phyloP scores from a whole-genome alignment of 495 filamentous ascomycete genomes.

The Jackrogersella minutella region DNA sequence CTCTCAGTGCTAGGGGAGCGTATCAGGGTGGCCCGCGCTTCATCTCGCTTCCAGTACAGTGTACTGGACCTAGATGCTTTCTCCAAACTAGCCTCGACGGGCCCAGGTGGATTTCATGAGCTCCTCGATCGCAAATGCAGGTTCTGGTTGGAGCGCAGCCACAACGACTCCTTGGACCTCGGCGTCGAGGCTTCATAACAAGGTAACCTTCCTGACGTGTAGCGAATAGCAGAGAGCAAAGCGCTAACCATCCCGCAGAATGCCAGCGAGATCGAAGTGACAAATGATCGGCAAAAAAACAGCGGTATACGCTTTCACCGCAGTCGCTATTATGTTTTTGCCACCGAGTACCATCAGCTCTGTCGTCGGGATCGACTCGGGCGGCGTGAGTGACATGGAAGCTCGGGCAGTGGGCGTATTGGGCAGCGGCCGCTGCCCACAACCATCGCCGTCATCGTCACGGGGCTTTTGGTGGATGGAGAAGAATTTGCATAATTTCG shows the following conservation, averaged over 20 bases:
- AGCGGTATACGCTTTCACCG: conserved; percentile 66
- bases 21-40: conserved; percentile 9
- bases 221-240: conserved; percentile 16
- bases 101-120: conserved; percentile 41
- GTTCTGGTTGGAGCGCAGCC: conserved; percentile 27
- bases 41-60: conserved; percentile 2
- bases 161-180: conserved; percentile 27
- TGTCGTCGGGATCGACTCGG: conserved; percentile 68
- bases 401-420: conserved; percentile 56
- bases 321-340: conserved; percentile 70
- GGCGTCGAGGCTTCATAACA: conserved; percentile 35
- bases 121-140: conserved; percentile 42
- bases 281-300: conserved; percentile 57
- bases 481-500: conserved; percentile 42
- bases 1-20: conserved; percentile 16
- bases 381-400: conserved; percentile 61
- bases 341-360: conserved; percentile 71
- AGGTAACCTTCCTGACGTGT: conserved; percentile 30
- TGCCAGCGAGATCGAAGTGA: conserved; percentile 47
- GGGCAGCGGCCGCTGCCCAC: conserved; percentile 58
- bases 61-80: conserved; percentile 15
- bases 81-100: conserved; percentile 38
- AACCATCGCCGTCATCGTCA: conserved; percentile 50
- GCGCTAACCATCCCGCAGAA: conserved; percentile 32
- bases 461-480: conserved; percentile 49